Percentiles rank a stretch among this genome's conserved stretches.
Conservation (phyloP, 805 yeast species). For the Ogataea henricii region DNA sequence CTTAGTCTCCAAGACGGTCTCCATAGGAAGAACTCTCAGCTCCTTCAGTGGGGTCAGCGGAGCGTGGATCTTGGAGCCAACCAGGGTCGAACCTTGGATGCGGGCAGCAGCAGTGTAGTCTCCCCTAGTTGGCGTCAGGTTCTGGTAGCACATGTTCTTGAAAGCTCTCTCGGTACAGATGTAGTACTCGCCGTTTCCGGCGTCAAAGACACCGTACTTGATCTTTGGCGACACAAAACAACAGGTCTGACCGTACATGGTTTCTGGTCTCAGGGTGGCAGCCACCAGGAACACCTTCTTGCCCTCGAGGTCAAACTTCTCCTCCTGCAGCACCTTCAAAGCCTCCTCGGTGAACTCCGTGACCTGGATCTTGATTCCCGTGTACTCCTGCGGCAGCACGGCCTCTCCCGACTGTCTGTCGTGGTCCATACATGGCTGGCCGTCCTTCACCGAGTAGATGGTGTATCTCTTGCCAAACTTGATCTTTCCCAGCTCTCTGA, state of each 20-base stretch:
- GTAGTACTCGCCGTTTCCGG: slow-evolving; percentile 71
- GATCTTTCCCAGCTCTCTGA: slow-evolving; percentile 84
- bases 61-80: slow-evolving; percentile 86
- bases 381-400: slow-evolving; percentile 94
- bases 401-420: slow-evolving; percentile 98
- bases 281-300: slow-evolving; percentile 86
- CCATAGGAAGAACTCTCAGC: slow-evolving; percentile 93
- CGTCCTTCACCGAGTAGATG: slow-evolving; percentile 95
- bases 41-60: slow-evolving; percentile 73
- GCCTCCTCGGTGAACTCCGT: slow-evolving; percentile 60
- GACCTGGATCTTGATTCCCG: slow-evolving; percentile 84
- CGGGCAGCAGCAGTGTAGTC: slow-evolving; percentile 57
- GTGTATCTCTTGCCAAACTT: slow-evolving; percentile 98
- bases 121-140: slow-evolving; percentile 88
- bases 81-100: slow-evolving; percentile 69
- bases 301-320: slow-evolving; percentile 45
- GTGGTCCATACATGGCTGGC: slow-evolving; percentile 99
- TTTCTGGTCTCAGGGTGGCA: slow-evolving; percentile 97
- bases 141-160: slow-evolving; percentile 96
- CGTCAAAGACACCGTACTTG: slow-evolving; percentile 86
- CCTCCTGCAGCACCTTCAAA: slow-evolving; percentile 51
- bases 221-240: slow-evolving; percentile 97
- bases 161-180: slow-evolving; percentile 94
- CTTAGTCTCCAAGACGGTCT: slow-evolving; percentile 88
- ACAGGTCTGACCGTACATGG: slow-evolving; percentile 98